Conservation (phyloP, 1,284 basidiomycete species). For the Ceratobasidium sp. region DNA sequence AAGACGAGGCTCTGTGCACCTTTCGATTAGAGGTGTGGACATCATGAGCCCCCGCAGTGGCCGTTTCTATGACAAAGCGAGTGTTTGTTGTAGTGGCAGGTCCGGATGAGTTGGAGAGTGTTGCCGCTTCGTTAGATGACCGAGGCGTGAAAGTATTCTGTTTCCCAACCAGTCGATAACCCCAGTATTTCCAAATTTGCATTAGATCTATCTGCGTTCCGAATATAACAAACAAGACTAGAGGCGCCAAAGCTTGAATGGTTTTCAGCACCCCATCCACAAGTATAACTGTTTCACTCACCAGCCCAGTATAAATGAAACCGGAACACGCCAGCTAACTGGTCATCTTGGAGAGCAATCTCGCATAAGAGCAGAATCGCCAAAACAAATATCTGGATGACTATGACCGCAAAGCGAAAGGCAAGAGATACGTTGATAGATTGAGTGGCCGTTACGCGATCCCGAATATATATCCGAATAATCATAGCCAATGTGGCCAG, state of each 20-base stretch:
- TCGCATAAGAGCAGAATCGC: conserved; percentile 14
- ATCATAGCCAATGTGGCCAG: conserved; percentile 2
- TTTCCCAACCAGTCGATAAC: conserved; percentile 6
- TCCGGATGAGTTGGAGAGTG: conserved; percentile 17
- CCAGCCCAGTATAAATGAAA: conserved; percentile 28
- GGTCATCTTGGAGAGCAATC: conserved; percentile 16
- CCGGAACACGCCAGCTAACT: neutral
- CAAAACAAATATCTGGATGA: conserved; percentile 18
- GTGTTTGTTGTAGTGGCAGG: neutral
- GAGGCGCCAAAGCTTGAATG: neutral
- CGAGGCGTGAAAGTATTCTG: conserved; percentile 10
- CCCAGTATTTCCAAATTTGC: conserved; percentile 26
- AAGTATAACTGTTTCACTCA: neutral
- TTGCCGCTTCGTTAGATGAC: conserved; percentile 21
- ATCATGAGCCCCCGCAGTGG: neutral
- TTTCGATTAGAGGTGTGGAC: neutral
- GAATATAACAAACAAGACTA: conserved; percentile 15
- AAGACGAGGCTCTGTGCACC: conserved; percentile 8
- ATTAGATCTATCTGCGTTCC: conserved; percentile 24
- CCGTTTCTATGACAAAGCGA: neutral
- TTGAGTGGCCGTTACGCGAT: conserved; percentile 4
- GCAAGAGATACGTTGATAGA: conserved; percentile 19
- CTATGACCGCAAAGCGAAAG: conserved; percentile 13
- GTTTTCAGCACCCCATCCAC: neutral
- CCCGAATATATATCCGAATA: neutral